These are phyloP conservation scores for bread wheat (Triticum aestivum) DNA, from an alignment of 176 grass and related monocot genomes.

Conservation along the genomic window IWGSC_CS_RefSeq_v2.1 NC_057814.1:604296841-604297340, in stretches of 20 bases:
- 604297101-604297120: slow-evolving; percentile 91
- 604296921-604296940: neutral
- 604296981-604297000: neutral
- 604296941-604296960: neutral
- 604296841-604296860: too few relatives aligned
- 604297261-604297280: too few relatives aligned
- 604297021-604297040: slow-evolving; percentile 21
- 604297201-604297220: too few relatives aligned
- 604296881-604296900: too few relatives aligned
- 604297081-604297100: slow-evolving; percentile 86
- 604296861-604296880: too few relatives aligned
- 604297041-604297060: neutral
- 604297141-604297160: slow-evolving; percentile 96
- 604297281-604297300: too few relatives aligned
- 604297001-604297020: neutral
- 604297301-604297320: neutral
- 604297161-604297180: slow-evolving; percentile 96
- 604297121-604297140: slow-evolving; percentile 96
- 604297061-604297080: too few relatives aligned
- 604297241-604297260: too few relatives aligned
- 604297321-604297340: neutral
- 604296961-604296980: neutral
- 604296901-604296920: neutral
- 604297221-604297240: too few relatives aligned
- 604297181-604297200: slow-evolving; percentile 6